Evolutionary conservation across 2,329 filamentous ascomycete genomes (phyloP).

Genomic region (Echinosphaeria canescens): DNA sequence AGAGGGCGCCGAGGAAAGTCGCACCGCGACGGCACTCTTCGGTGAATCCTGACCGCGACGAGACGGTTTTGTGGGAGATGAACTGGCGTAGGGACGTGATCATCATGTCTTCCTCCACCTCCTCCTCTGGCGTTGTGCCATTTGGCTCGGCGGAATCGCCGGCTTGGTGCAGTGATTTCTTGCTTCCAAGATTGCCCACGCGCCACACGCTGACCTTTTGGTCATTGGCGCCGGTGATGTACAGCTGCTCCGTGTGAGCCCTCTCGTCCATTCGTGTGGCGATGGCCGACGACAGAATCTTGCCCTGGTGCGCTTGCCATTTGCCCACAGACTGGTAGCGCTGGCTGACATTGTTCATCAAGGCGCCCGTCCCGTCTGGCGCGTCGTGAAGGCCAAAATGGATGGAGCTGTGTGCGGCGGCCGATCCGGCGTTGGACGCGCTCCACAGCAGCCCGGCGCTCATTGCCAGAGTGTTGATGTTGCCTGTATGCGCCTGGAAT

Average conservation of each 20-base stretch:
- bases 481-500: slow-evolving; percentile 58
- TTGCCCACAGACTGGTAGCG: slow-evolving; percentile 12
- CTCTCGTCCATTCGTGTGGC: too few relatives aligned
- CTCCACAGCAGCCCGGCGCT: slow-evolving; percentile 73
- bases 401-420: slow-evolving; percentile 54
- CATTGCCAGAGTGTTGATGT: slow-evolving; percentile 74
- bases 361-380: slow-evolving; percentile 20
- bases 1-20: slow-evolving; percentile 72
- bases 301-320: slow-evolving; percentile 51
- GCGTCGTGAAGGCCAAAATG: slow-evolving; percentile 34
- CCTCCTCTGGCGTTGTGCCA: slow-evolving; percentile 15
- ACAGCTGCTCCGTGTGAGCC: slow-evolving; percentile 59
- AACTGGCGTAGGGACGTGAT: slow-evolving; percentile 65
- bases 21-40: slow-evolving; percentile 87
- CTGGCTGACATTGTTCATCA: slow-evolving; percentile 30
- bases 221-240: slow-evolving; percentile 88
- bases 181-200: too few relatives aligned
- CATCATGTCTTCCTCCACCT: slow-evolving; percentile 26
- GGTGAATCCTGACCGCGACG: slow-evolving; percentile 64
- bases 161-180: too few relatives aligned
- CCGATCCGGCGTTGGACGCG: slow-evolving; percentile 71
- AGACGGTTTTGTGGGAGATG: slow-evolving; percentile 80
- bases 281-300: slow-evolving; percentile 68
- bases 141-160: too few relatives aligned
- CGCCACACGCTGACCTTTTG: slow-evolving; percentile 80